A percentile compares a stretch with the other conserved stretches of the same genome.
Conservation (phyloP, 2,329 filamentous ascomycete genomes). For the Zopfia rhizophila region DNA sequence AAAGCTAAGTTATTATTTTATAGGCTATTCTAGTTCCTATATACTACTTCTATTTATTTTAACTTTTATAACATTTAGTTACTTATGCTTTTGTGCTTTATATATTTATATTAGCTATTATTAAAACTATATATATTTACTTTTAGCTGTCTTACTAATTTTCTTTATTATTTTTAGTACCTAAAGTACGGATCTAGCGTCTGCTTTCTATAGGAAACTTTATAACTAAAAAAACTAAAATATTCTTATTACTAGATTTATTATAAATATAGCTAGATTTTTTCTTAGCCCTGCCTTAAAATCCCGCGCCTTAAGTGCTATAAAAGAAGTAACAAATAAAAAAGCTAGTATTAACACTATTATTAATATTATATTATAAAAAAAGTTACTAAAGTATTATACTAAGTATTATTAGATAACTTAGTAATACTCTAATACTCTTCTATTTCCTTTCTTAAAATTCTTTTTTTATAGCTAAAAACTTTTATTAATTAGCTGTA, state of each 20-base stretch:
- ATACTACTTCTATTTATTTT: too few relatives aligned
- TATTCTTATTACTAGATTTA: constrained; percentile 6
- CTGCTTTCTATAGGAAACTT: constrained; percentile 1
- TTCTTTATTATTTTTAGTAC: too few relatives aligned
- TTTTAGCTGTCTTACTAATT: too few relatives aligned
- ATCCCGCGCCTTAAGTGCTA: constrained; percentile 1
- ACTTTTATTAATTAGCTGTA: background rate
- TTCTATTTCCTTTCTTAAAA: constrained; percentile 1
- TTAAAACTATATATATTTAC: too few relatives aligned
- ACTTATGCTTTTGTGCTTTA: too few relatives aligned
- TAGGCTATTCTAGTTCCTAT: too few relatives aligned
- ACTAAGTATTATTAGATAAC: constrained; percentile 1
- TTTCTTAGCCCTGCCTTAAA: constrained; percentile 5
- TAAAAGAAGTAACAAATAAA: constrained; percentile 3
- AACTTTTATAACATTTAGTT: too few relatives aligned
- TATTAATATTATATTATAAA: constrained; percentile 6
- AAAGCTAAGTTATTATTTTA: too few relatives aligned
- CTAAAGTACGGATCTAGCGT: too few relatives aligned
- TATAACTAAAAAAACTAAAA: constrained; percentile 4
- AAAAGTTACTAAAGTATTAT: constrained; percentile 4
- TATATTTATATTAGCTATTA: too few relatives aligned
- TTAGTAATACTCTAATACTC: constrained; percentile 3
- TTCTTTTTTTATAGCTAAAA: background rate
- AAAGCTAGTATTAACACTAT: constrained; percentile 8
- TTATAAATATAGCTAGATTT: constrained; percentile 2